Evolutionary conservation across 192 early-diverging fungal genomes (phyloP).

Genomic region (Linnemannia hyalina): DNA sequence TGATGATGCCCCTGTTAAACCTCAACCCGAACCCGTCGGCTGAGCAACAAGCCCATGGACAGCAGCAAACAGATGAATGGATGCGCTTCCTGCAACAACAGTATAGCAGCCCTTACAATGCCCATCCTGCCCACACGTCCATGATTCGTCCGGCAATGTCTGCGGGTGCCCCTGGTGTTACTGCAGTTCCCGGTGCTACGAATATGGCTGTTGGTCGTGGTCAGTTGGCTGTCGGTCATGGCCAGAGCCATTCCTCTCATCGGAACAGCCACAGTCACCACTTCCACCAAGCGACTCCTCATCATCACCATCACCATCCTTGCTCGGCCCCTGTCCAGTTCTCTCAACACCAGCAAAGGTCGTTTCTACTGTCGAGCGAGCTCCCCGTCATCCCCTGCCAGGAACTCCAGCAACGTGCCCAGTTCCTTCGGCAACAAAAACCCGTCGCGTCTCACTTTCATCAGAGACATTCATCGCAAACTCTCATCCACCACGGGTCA

Average conservation of each 20-base stretch:
- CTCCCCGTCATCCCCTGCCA: not conserved
- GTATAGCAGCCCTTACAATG: slow-evolving; percentile 10
- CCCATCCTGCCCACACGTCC: slow-evolving; percentile 15
- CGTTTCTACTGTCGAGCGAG: slow-evolving; percentile 1
- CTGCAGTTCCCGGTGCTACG: not conserved
- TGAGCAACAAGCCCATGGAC: slow-evolving; percentile 17
- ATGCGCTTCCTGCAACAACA: slow-evolving; percentile 37
- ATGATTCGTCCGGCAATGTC: slow-evolving; percentile 1
- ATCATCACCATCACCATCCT: slow-evolving; percentile 4
- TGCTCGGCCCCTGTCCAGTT: not conserved
- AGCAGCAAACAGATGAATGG: slow-evolving; percentile 34
- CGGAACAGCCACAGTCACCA: not conserved
- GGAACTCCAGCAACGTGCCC: slow-evolving; percentile 16
- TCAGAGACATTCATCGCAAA: slow-evolving; percentile 6
- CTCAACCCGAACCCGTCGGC: slow-evolving; percentile 17
- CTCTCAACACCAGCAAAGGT: not conserved
- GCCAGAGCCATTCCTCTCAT: not conserved
- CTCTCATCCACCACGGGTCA: not conserved
- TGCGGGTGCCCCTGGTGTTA: not conserved
- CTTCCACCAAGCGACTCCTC: not conserved
- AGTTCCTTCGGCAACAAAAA: slow-evolving; percentile 19
- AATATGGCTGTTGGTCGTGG: not conserved
- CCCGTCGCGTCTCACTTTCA: not conserved
- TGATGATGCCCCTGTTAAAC: slow-evolving; percentile 20
- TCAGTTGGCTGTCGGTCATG: not conserved